Conservation (phyloP, 305 asterid genomes). For the Fraxinus baroniana region DNA sequence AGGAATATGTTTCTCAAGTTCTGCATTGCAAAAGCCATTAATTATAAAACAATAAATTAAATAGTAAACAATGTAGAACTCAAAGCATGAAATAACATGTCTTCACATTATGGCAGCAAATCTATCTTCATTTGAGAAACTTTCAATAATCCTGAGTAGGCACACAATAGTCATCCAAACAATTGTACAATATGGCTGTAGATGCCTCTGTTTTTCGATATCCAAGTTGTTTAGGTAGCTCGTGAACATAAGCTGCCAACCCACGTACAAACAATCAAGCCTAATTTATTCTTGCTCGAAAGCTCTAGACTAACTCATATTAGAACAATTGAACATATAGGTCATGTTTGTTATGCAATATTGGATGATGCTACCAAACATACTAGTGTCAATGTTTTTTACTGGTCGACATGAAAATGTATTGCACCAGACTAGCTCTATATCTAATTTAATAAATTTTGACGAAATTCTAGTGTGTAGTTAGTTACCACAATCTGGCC, state of each 20-base stretch:
- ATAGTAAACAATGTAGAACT: neutral
- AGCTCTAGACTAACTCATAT: neutral
- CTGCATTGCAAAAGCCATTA: conserved; percentile 37
- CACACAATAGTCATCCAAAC: neutral
- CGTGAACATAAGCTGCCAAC: neutral
- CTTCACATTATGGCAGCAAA: neutral
- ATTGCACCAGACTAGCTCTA: neutral
- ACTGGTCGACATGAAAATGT: neutral
- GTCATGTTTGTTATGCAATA: neutral
- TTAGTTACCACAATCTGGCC: conserved; percentile 67
- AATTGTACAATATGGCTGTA: neutral
- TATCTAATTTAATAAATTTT: neutral
- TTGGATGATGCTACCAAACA: neutral
- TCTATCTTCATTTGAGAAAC: neutral
- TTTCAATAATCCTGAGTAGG: neutral
- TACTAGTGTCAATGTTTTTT: neutral
- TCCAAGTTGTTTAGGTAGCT: neutral
- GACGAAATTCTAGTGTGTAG: conserved; percentile 6
- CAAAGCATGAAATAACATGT: neutral
- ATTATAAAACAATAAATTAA: neutral
- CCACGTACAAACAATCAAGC: neutral
- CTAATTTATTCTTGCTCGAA: neutral
- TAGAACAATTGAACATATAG: neutral
- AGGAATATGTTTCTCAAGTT: conserved; percentile 89
- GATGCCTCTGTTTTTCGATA: neutral